phyloP scores from a whole-genome alignment of 2,329 filamentous ascomycete genomes.

The Nectriaceae sp. region DNA sequence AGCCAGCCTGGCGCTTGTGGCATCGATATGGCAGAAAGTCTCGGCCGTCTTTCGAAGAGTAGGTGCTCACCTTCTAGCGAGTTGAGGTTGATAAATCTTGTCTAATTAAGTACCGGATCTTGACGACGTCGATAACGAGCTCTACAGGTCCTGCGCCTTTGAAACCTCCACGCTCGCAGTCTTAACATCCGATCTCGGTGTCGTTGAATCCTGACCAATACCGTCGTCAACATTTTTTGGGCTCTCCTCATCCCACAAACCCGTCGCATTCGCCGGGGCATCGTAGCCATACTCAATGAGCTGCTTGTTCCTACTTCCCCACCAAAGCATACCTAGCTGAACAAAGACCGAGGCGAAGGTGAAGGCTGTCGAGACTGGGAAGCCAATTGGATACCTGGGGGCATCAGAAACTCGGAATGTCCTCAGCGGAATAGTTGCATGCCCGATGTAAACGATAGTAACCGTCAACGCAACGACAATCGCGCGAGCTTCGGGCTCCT shows the following conservation, averaged over 20 bases:
- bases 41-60: no score
- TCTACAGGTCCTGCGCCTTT: no score
- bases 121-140: no score
- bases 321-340: slow-evolving; percentile 35
- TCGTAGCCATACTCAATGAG: slow-evolving; percentile 24
- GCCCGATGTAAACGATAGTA: slow-evolving; percentile 40
- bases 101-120: no score
- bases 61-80: no score
- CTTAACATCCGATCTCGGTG: no score
- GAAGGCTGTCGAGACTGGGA: slow-evolving; percentile 37
- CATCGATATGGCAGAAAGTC: no score
- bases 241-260: slow-evolving; percentile 22
- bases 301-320: slow-evolving; percentile 20
- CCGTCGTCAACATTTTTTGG: slow-evolving; percentile 5
- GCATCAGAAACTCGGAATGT: slow-evolving; percentile 38
- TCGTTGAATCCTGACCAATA: slow-evolving; percentile 4
- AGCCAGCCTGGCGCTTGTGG: no score
- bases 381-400: slow-evolving; percentile 38
- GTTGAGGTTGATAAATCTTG: no score
- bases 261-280: slow-evolving; percentile 9
- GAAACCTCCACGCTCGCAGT: no score
- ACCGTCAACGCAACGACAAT: slow-evolving; percentile 39
- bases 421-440: slow-evolving; percentile 40
- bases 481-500: slow-evolving; percentile 38
- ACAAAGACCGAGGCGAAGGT: slow-evolving; percentile 32